A percentile compares a stretch with the other conserved stretches of the same genome.
phyloP scores from a whole-genome alignment of 768 basidiomycete genomes.

The Trametes meyenii region DNA sequence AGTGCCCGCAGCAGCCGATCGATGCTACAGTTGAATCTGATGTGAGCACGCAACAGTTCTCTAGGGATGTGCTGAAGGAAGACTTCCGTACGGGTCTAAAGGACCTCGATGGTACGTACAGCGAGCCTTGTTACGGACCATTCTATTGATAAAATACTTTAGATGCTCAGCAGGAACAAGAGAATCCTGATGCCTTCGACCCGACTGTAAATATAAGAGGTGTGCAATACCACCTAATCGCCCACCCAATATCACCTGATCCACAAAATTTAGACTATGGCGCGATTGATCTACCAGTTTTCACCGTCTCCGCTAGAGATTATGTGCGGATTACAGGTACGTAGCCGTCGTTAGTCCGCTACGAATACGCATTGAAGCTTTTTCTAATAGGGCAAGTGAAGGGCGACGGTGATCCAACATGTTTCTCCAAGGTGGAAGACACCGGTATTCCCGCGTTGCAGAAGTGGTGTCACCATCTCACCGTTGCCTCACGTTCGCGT shows the following conservation, averaged over 20 bases:
- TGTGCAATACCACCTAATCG: conserved; percentile 28
- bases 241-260: neutral
- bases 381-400: conserved; percentile 52
- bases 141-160: neutral
- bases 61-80: conserved; percentile 57
- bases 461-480: conserved; percentile 59
- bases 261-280: conserved; percentile 59
- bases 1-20: neutral
- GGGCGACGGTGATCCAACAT: conserved; percentile 60
- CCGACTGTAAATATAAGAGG: conserved; percentile 52
- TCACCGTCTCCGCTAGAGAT: conserved; percentile 62
- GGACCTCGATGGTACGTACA: conserved; percentile 54
- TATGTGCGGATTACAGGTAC: conserved; percentile 58
- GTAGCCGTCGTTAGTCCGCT: conserved; percentile 11
- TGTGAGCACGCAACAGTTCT: conserved; percentile 42
- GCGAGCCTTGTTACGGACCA: neutral
- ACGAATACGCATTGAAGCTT: neutral
- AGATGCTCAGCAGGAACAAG: conserved; percentile 60
- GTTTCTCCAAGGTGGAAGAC: conserved; percentile 54
- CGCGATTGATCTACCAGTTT: conserved; percentile 62
- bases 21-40: neutral
- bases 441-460: conserved; percentile 61
- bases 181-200: conserved; percentile 60
- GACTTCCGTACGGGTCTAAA: conserved; percentile 62
- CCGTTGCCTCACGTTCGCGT: conserved; percentile 54